These are phyloP conservation scores for Colletotrichum horii DNA, from an alignment of 2,329 filamentous ascomycete genomes.

Conservation along the genomic window DNA sequence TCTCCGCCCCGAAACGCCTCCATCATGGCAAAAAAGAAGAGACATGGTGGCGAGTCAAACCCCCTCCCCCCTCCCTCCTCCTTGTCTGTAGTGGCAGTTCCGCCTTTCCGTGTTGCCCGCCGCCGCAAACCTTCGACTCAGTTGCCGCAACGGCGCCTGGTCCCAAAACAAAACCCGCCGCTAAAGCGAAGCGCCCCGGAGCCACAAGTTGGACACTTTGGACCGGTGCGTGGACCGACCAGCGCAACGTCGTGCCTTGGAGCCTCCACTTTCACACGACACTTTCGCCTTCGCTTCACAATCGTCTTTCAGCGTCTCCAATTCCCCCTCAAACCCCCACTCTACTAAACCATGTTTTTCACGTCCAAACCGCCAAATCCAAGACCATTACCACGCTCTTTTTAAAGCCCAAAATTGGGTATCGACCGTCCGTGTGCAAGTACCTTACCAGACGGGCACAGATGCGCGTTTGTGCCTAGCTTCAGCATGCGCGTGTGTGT, in stretches of 20 bases:
- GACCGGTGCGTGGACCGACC: background rate
- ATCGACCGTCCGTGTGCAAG: background rate
- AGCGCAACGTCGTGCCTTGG: constrained; percentile 3
- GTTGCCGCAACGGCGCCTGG: constrained; percentile 15
- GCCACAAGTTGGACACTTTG: background rate
- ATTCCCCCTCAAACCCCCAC: background rate
- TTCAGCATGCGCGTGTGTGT: background rate
- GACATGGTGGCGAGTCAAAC: background rate
- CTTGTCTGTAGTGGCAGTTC: background rate
- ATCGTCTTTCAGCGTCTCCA: background rate
- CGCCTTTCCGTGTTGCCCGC: background rate
- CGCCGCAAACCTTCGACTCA: background rate
- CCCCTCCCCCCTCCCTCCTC: background rate
- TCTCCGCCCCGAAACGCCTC: constrained; percentile 11
- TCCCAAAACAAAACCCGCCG: constrained; percentile 1
- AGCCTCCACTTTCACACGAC: constrained; percentile 1
- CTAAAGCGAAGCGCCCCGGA: background rate
- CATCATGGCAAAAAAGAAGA: background rate
- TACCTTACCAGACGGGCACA: background rate
- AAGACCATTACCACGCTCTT: background rate
- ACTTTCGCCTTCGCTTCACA: background rate
- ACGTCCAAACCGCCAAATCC: background rate
- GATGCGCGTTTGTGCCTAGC: background rate
- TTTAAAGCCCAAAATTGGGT: background rate
- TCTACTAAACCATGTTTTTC: background rate